Evolutionary conservation across 2,329 filamentous ascomycete genomes (phyloP), one percentile per base, ranked within the genome.

Genomic region (Pseudocercospora fuligena): DNA sequence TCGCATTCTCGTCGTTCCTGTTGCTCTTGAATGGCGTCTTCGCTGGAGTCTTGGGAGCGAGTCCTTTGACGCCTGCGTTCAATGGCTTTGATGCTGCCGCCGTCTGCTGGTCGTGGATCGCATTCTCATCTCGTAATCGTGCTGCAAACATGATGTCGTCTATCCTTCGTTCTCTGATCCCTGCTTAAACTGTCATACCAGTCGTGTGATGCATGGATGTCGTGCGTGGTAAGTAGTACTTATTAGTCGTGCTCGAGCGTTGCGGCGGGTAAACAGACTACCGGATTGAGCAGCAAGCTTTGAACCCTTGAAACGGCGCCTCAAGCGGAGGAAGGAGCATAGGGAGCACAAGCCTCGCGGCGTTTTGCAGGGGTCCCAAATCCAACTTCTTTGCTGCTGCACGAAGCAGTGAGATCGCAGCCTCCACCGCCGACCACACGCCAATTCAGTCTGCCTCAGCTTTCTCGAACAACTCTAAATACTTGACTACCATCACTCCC

Each of bases 1-100:
- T 83, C n/a, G 86, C 88, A 80, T 97, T 97, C 80, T 97, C 94
- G 74, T 97, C 92, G 72, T 96, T 92, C 68, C 92, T 84, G 7
- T 89, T 86, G 57, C 64, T 69, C 33, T 65, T 64, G 76, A 94
- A 88, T 0, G 94, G 93, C 5, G 93, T 97, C 80, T 96, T 97
- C 64, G 89, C 91, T 0, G 93, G 93, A 29, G 93, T 97, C 81
- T 94, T 97, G 63, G 92, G 88, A 66, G 85, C 83, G 61, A 89
- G 80, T 65, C 82, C 85, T 81, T 85, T 88, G 66, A 81, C 78
- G 75, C 86, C 83, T 72, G 93, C 90, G 76, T 90, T 90, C 72
- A 90, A 81, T 59, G 88, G 89, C 80, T 97, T 97, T 16, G 88
- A 85, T 14, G 89, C 87, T 25, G 89, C 89, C 59, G 84, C 87